Evolutionary conservation across 2,329 filamentous ascomycete genomes (phyloP).

Genomic region (Trichoderma brevicompactum): DNA sequence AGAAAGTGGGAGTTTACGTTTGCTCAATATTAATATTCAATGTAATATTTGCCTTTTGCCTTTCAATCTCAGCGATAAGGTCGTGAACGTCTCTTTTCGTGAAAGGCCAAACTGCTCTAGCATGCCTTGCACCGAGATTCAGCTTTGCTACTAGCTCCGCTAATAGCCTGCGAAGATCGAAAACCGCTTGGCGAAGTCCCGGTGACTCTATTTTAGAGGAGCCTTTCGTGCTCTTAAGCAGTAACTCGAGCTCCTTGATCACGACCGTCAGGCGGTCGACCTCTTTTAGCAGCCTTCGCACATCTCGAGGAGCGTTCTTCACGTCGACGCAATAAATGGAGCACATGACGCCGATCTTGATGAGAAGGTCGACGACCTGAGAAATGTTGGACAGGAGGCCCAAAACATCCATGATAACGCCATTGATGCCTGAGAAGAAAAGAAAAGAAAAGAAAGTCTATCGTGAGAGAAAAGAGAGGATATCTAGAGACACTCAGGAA

Average conservation of each 20-base stretch:
- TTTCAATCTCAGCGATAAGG: constrained; percentile 8
- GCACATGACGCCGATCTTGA: constrained; percentile 29
- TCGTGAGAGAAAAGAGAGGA: no score
- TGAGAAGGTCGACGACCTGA: constrained; percentile 29
- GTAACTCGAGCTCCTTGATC: constrained; percentile 25
- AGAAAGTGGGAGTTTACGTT: not conserved
- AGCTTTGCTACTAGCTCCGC: constrained; percentile 22
- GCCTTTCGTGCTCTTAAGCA: constrained; percentile 20
- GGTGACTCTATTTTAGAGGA: constrained; percentile 22
- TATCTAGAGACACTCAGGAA: no score
- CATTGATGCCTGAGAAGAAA: not conserved
- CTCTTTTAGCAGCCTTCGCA: constrained; percentile 26
- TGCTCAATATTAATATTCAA: constrained; percentile 25
- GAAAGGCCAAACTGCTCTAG: constrained; percentile 27
- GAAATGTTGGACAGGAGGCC: constrained; percentile 27
- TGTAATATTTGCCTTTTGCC: constrained; percentile 17
- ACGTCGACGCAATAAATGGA: constrained; percentile 28
- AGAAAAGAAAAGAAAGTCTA: no score
- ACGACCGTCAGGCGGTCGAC: constrained; percentile 24
- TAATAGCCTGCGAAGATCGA: constrained; percentile 7
- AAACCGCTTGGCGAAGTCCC: constrained; percentile 9
- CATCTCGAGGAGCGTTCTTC: constrained; percentile 26
- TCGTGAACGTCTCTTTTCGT: constrained; percentile 22
- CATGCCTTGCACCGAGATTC: constrained; percentile 17
- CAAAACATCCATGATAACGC: constrained; percentile 25